Conservation (phyloP, 306 rosid genomes). For the Cucumis hystrix region DNA sequence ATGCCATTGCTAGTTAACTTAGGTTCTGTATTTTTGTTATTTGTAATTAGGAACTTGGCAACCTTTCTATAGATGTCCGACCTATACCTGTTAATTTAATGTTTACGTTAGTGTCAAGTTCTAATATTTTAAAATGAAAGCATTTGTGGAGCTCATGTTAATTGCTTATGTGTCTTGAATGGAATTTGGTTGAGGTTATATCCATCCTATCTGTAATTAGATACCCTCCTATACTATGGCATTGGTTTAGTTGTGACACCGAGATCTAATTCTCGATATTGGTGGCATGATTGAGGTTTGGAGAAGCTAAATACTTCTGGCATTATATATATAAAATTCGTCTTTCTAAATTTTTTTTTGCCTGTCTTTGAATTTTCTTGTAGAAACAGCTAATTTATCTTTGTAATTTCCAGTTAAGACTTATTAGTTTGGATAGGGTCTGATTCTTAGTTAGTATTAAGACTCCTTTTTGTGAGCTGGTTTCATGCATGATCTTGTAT, state of each 20-base stretch:
- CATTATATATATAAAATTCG: neutral
- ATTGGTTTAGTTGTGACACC: neutral
- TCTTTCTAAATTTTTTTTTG: neutral
- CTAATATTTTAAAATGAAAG: neutral
- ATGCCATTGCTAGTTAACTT: neutral
- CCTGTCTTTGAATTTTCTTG: neutral
- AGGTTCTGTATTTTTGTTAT: neutral
- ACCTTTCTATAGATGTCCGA: neutral
- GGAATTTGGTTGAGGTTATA: slow-evolving; percentile 1
- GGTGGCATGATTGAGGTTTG: neutral
- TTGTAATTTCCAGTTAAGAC: neutral
- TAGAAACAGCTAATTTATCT: neutral
- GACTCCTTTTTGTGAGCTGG: neutral
- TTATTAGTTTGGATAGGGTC: neutral
- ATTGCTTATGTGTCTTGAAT: neutral
- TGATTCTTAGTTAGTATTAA: neutral
- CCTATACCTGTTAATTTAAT: neutral
- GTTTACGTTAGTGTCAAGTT: neutral
- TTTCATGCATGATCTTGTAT: neutral
- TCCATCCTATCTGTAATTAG: neutral
- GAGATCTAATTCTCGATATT: neutral
- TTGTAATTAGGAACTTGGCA: neutral
- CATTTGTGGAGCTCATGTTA: neutral
- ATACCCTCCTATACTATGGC: neutral
- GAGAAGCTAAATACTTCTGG: neutral